Evolutionary conservation across 2,329 filamentous ascomycete genomes (phyloP), one percentile per base, ranked within the genome.

Genomic region (Didymosphaeria variabile): DNA sequence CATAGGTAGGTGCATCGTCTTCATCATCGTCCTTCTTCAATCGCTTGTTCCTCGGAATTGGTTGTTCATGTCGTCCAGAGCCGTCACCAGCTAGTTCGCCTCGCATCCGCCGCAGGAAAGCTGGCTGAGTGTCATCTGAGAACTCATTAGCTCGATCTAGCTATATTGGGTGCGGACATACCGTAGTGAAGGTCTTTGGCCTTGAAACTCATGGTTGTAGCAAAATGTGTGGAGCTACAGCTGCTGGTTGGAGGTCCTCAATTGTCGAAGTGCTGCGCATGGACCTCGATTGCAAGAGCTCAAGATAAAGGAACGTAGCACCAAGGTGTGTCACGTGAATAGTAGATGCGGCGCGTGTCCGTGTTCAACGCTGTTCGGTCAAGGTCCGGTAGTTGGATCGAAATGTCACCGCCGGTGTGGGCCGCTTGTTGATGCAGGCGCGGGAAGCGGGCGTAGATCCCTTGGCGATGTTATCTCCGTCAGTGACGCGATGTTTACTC

Each of bases 1-100:
- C 87, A 55, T 92, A 88, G 0, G 92, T 84, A 0, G 92, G 92
- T 53, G 84, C 89, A 75, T 94, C 91, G 67, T 94, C 91, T 13
- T 90, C 90, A 62, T 93, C 90, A 62, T 93, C 89, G 67, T 90
- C 61, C 81, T 86, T 17, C 64, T 76, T 70, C 70, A 86, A 58
- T 26, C 74, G 69, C 68, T 79, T 82, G 50, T 81, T 82, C 54
- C 82, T 78, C 12, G 81, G 78, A 23, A 81, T 69, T 10, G 76
- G 77, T 5, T 76, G 75, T 63, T 82, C 82, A 72, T 82, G 82
- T 50, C 80, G 79, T 60, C 79, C 79, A 54, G 77, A 76, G 45
- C 81, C 77, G 53, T 78, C 87, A 31, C 78, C 79, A 83, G 84
- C 78, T 81, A 85, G 79, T 82, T 68, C 87, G 80, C 40, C 85